A percentile compares a stretch with the other conserved stretches of the same genome.
Conservation (phyloP, 2,329 filamentous ascomycete genomes). For the Apiospora kogelbergensis region DNA sequence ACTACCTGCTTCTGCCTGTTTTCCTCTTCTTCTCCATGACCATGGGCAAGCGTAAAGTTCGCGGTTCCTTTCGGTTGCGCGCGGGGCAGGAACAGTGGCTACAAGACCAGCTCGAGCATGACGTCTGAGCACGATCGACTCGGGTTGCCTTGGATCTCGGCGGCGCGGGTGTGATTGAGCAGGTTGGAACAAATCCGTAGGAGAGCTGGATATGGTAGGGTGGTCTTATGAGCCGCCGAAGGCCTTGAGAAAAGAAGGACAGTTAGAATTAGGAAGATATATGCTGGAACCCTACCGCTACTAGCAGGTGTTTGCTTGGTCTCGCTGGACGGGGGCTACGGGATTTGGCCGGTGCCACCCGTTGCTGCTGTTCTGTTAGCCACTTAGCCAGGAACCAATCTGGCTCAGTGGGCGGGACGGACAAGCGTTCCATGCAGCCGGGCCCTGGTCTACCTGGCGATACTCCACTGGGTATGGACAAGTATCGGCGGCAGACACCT, state of each 20-base stretch:
- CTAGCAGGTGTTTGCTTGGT: not conserved
- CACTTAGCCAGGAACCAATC: constrained; percentile 3
- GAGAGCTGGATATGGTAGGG: not conserved
- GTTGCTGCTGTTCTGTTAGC: not conserved
- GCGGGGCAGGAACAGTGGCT: not conserved
- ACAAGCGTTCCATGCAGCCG: not conserved
- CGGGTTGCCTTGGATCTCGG: not conserved
- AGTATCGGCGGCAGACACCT: no score
- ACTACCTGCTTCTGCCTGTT: not conserved
- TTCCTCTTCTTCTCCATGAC: not conserved
- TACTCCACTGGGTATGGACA: not conserved
- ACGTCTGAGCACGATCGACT: not conserved
- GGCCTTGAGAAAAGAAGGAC: not conserved
- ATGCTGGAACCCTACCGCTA: not conserved
- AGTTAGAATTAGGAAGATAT: not conserved
- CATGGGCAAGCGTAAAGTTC: not conserved
- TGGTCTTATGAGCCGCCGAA: not conserved
- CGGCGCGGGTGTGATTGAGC: not conserved
- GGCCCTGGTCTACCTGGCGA: not conserved
- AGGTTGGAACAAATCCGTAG: not conserved
- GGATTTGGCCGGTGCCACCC: not conserved
- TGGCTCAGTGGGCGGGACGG: not conserved
- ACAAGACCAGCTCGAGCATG: not conserved
- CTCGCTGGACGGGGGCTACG: not conserved
- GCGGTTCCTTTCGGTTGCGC: not conserved